Base-by-base conservation (phyloP, 164 flowering plant species). In the Berberis thunbergii region DNA sequence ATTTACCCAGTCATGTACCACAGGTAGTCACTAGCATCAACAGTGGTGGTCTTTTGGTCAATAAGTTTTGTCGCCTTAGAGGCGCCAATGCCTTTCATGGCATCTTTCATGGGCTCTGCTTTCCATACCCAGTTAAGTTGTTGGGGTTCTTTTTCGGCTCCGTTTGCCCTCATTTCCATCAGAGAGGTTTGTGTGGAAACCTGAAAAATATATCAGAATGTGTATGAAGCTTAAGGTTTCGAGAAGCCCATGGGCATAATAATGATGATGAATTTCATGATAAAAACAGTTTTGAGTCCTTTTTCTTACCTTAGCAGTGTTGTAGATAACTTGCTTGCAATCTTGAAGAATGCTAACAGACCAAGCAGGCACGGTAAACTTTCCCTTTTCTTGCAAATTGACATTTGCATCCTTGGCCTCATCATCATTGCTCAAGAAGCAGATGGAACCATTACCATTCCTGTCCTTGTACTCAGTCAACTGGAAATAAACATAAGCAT, bases 271-370 rank as follows among this genome's bases (percentile, higher is more conserved):
- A 43, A 11, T 49, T 7, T 49, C 12, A 3, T n/a, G 40, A 42
- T 44, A 42, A 43, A 6, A 45, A 3, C 7, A 7, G 8, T 3
- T 64, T 4, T 6, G 50, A 48, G 50, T 48, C 4, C 10, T 6
- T 6, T 11, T 45, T 49, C 12, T 43, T 54, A 86, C 89, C 87
- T 79, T 81, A 1, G 93, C 93, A 4, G 87, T 84, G 74, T 88
- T 88, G 67, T 73, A 86, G 1, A 46, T 77, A 59, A 62, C 87
- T 1, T 54, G 74, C 5, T 75, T 69, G 63, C 97, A 88, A 54
- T 83, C 87, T 1, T 78, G 79, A 44, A 84, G 77, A 55, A 88
- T 76, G 58, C 78, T 86, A 54, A 85, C 96, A 41, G 96, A 91
- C 96, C 96, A 91, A 39, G 93, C 92, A 1, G 93, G 97, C 9